Evolutionary conservation across 2,329 filamentous ascomycete species (phyloP).

Genomic region (Elsinoe ampelina): DNA sequence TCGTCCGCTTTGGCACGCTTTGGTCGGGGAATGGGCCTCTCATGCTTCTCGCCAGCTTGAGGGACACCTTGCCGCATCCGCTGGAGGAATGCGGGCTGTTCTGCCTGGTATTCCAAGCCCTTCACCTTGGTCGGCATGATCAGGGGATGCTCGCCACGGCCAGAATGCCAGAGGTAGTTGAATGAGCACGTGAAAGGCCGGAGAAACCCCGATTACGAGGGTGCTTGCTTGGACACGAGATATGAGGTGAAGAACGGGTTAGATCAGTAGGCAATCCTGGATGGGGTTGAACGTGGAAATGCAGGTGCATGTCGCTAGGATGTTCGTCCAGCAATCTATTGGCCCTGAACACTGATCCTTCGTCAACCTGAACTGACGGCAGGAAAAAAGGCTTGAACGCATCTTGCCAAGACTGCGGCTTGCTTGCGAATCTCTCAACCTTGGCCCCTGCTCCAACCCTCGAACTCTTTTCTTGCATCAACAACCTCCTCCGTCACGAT

Average conservation of each 20-base stretch:
- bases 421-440: conserved; percentile 3
- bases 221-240: background rate
- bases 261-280: too few species aligned
- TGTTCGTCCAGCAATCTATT: conserved; percentile 3
- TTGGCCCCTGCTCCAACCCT: conserved; percentile 3
- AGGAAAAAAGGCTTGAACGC: background rate
- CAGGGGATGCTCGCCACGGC: background rate
- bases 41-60: conserved; percentile 37
- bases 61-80: conserved; percentile 44
- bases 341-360: background rate
- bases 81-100: conserved; percentile 39
- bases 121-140: conserved; percentile 46
- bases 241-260: background rate
- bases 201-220: background rate
- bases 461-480: conserved; percentile 1
- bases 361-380: conserved; percentile 10
- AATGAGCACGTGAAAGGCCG: conserved; percentile 18
- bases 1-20: conserved; percentile 47
- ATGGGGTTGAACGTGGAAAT: too few species aligned
- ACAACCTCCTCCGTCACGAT: background rate
- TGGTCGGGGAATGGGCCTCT: conserved; percentile 35
- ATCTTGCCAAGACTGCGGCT: background rate
- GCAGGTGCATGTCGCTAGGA: too few species aligned
- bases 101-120: conserved; percentile 56
- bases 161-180: background rate